phyloP scores from a whole-genome alignment of 2,329 filamentous ascomycete genomes.

The Fusarium sp. region DNA sequence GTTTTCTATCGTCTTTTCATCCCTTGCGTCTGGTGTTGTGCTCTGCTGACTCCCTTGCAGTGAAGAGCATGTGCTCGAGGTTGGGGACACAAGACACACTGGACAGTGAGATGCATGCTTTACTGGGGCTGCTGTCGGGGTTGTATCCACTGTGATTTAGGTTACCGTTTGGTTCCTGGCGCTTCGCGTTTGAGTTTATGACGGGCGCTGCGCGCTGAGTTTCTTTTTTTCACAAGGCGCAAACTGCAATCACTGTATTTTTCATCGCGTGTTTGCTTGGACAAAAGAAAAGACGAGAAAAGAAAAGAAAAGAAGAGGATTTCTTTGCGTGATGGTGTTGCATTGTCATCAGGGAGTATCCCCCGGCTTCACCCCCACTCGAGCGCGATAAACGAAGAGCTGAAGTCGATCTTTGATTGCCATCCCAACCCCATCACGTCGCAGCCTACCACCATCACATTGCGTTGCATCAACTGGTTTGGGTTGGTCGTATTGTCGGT shows the following conservation, averaged over 20 bases:
- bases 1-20: neutral
- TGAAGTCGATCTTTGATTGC: conserved; percentile 4
- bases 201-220: neutral
- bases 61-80: neutral
- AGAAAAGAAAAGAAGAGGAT: no score
- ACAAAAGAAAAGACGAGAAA: neutral
- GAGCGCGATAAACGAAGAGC: conserved; percentile 21
- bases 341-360: neutral
- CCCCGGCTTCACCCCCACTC: conserved; percentile 7
- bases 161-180: conserved; percentile 16
- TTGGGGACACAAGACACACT: neutral
- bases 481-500: neutral
- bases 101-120: no score
- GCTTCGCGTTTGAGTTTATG: neutral
- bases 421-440: no score
- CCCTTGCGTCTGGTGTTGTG: conserved; percentile 10
- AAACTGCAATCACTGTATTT: neutral
- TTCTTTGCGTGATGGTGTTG: neutral
- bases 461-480: neutral
- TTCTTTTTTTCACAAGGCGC: neutral
- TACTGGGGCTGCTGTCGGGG: neutral
- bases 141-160: conserved; percentile 3
- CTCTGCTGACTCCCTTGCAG: conserved; percentile 2
- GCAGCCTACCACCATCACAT: neutral
- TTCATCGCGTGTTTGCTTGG: neutral